Evolutionary conservation across 148 eudicot genomes (phyloP), one percentile per base, ranked within the genome.

Genomic region (Talinum fruticosum): DNA sequence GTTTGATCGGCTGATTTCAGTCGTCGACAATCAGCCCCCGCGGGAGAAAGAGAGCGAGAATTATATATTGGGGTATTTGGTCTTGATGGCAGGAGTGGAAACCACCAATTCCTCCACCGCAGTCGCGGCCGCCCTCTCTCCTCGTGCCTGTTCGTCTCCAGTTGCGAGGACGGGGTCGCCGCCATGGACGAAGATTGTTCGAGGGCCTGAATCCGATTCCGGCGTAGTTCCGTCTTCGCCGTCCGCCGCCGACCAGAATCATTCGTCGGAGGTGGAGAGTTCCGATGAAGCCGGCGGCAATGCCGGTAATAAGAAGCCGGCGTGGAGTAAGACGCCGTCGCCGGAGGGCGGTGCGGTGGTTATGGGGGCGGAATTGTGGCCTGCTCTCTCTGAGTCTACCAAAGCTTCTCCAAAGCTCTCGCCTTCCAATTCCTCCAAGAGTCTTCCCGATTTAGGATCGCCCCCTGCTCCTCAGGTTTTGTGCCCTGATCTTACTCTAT

Each of bases 311-410:
- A 89, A 87, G 79, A 93, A 88, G 84, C 87, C 87, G 32, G 87
- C 82, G 30, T 86, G 94, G 91, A 85, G 73, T 81, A 47, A 26
- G 74, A 71, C 6, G 59, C 86, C 87, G 12, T 78, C 19, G 59
- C 86, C 87, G 15, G 78, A 85, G 1, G 85, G 76, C n/a, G 84
- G 91, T 70, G 68, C 87, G 57, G 82, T 71, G 30, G 89, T 91
- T 30, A 93, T 93, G 90, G 97, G 88, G 8, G 89, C 71, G 3
- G 76, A 36, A 2, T 75, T 87, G 59, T 93, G 98, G 98, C 97
- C 98, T 44, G 83, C 97, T 53, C 88, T 93, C 15, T 88, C 90
- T 1, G 98, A 91, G 84, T 85, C 93, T 30, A 86, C 91, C 54
- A 88, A 78, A 78, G 89, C 83, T 61, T 78, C 94, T 61, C 84